Evolutionary conservation across 2,329 filamentous ascomycete species (phyloP), one percentile per base, ranked within the genome.

Genomic region (Calonectria pseudoreteaudii): DNA sequence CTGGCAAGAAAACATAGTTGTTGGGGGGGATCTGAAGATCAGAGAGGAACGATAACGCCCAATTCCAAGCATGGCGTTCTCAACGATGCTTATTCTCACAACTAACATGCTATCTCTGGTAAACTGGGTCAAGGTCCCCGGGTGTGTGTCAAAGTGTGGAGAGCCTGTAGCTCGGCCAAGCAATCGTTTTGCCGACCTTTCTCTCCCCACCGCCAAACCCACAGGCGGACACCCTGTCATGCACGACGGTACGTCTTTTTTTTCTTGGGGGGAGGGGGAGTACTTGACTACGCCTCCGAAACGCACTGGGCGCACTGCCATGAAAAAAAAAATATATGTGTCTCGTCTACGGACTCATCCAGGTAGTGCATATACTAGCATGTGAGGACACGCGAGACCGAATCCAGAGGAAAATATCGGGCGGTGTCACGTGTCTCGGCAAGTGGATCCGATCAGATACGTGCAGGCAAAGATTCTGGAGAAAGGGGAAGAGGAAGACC

Each of bases 331-430:
- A 41, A 41, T 11, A 8, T 34, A 62, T 62, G 53, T 58, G 23
- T 62, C 34, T 62, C 34, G 13, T 20, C 52, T 34, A 30, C 9
- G 36, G 18, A 20, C 60, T 47, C 26, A 65, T 49, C 34, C 60
- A 65, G 44, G 9, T 14, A 36, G 47, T 65, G 44, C 49, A 68
- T 66, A 62, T 71, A 44, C 28, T 67, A 47, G 31, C 38, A 47
- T 65, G 26, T 49, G 28, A 65, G n/a, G 30, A 36, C 66, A 70
- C 62, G 52, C 72, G 41, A 65, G 30, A 65, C 60, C 76, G 73
- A 75, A 47, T 49, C 34, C 60, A 65, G 60, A 65, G 60, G 41
- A 10, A 65, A 65, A 47, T 65, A n/a, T 44, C 60, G 41, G 41
- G 16, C 23, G 53, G 65, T 38, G 47, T 53, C 58, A 49, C 49